Conservation (phyloP, 2,329 filamentous ascomycete species). For the Fusarium buharicum region DNA sequence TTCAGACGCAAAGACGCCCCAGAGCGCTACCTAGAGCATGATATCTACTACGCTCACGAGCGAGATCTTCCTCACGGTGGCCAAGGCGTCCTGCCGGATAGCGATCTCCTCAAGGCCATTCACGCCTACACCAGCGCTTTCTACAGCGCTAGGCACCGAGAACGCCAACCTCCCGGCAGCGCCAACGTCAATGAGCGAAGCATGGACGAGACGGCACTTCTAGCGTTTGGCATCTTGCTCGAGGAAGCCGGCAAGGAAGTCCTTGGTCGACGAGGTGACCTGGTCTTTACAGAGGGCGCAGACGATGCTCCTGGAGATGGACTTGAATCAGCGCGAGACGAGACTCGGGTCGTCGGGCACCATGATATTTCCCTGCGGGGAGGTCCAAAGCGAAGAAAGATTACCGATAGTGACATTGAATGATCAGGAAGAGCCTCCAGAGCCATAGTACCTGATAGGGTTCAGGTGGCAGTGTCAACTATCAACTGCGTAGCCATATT, state of each 20-base stretch:
- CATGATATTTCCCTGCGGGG: slow-evolving; percentile 39
- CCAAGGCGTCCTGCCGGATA: slow-evolving; percentile 68
- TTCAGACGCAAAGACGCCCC: slow-evolving; percentile 74
- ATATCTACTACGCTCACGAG: slow-evolving; percentile 75
- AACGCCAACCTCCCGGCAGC: slow-evolving; percentile 30
- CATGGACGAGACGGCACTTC: slow-evolving; percentile 81
- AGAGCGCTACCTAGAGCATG: slow-evolving; percentile 73
- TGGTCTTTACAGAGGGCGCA: slow-evolving; percentile 74
- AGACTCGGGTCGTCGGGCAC: slow-evolving; percentile 40
- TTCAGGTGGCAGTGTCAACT: slow-evolving; percentile 2
- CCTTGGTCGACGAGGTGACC: slow-evolving; percentile 72
- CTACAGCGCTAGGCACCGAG: slow-evolving; percentile 61
- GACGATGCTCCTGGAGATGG: slow-evolving; percentile 29
- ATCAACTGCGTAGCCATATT: not conserved
- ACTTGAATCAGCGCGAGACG: slow-evolving; percentile 32
- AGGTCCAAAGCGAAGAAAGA: slow-evolving; percentile 50
- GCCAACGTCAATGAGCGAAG: slow-evolving; percentile 63
- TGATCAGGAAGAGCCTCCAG: slow-evolving; percentile 8
- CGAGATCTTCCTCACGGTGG: slow-evolving; percentile 60
- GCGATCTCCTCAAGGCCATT: slow-evolving; percentile 74
- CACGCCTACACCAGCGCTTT: slow-evolving; percentile 75
- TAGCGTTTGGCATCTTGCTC: slow-evolving; percentile 78
- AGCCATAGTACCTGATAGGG: slow-evolving; percentile 8
- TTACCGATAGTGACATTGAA: slow-evolving; percentile 34
- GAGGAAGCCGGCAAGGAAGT: slow-evolving; percentile 73